These are phyloP conservation scores for Acacia acuminata DNA, from an alignment of 306 rosid genomes.

Conservation along the genomic window DNA sequence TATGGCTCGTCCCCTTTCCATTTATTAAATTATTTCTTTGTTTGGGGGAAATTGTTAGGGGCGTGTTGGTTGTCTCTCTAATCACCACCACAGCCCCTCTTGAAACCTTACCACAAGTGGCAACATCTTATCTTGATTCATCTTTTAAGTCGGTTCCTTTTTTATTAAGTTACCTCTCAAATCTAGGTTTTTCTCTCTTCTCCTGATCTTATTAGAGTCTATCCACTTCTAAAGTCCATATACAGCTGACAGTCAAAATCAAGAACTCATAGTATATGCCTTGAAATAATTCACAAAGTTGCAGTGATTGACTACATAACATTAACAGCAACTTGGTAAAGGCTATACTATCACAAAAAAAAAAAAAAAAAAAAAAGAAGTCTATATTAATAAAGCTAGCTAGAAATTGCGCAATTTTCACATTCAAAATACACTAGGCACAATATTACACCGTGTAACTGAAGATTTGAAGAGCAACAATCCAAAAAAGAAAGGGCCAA, in stretches of 20 bases:
- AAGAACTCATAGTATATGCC: not conserved
- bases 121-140: not conserved
- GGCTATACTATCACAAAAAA: not conserved
- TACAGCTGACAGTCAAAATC: not conserved
- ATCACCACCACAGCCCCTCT: not conserved
- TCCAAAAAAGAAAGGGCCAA: not conserved
- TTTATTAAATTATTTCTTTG: not conserved
- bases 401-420: not conserved
- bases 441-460: slow-evolving; percentile 11
- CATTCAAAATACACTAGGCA: slow-evolving; percentile 6
- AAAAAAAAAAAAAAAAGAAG: too few species aligned
- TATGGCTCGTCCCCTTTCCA: slow-evolving; percentile 20
- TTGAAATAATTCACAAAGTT: slow-evolving; percentile 3
- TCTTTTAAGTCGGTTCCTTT: not conserved
- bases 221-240: not conserved
- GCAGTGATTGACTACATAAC: not conserved
- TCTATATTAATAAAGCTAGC: not conserved
- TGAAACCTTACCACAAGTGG: not conserved
- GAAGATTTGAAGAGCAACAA: not conserved
- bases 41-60: not conserved
- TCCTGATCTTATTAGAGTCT: not conserved
- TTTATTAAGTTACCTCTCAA: not conserved
- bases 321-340: not conserved
- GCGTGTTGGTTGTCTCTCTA: not conserved
- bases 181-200: not conserved